These are phyloP conservation scores for Amorphotheca resinae DNA, from an alignment of 495 filamentous ascomycete genomes.

Conservation along the genomic window DNA sequence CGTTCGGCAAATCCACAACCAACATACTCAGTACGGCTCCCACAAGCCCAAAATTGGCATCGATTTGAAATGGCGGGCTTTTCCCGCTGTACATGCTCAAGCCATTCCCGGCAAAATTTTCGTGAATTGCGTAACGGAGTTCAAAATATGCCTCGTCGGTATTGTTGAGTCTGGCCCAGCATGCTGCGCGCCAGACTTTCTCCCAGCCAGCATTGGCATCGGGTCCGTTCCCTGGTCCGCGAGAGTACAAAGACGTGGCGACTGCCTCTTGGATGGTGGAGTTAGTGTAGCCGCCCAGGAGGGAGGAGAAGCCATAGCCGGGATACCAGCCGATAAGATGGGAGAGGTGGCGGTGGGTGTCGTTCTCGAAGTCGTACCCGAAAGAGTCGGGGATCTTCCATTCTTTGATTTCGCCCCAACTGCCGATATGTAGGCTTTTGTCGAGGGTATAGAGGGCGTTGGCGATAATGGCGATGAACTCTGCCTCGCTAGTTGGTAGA, in stretches of 20 bases:
- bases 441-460: conserved; percentile 26
- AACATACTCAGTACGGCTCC: conserved; percentile 36
- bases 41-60: conserved; percentile 41
- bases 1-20: conserved; percentile 24
- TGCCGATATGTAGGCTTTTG: conserved; percentile 33
- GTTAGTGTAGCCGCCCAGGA: conserved; percentile 19
- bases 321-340: conserved; percentile 41
- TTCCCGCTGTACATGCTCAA: conserved; percentile 30
- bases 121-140: conserved; percentile 18
- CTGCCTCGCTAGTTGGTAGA: conserved; percentile 17
- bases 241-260: conserved; percentile 26
- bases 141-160: conserved; percentile 33
- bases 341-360: conserved; percentile 41
- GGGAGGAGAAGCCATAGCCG: conserved; percentile 30
- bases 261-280: conserved; percentile 29
- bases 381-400: conserved; percentile 30
- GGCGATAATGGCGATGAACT: conserved; percentile 22
- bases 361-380: conserved; percentile 29
- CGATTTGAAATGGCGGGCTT: conserved; percentile 38
- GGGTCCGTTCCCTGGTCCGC: conserved; percentile 26
- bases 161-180: conserved; percentile 35
- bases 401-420: conserved; percentile 37
- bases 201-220: conserved; percentile 42
- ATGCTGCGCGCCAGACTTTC: conserved; percentile 41
- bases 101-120: conserved; percentile 36